A percentile compares a stretch with the other conserved stretches of the same genome.
phyloP scores from a whole-genome alignment of 1,284 basidiomycete genomes.

The Cronartium quercuum region DNA sequence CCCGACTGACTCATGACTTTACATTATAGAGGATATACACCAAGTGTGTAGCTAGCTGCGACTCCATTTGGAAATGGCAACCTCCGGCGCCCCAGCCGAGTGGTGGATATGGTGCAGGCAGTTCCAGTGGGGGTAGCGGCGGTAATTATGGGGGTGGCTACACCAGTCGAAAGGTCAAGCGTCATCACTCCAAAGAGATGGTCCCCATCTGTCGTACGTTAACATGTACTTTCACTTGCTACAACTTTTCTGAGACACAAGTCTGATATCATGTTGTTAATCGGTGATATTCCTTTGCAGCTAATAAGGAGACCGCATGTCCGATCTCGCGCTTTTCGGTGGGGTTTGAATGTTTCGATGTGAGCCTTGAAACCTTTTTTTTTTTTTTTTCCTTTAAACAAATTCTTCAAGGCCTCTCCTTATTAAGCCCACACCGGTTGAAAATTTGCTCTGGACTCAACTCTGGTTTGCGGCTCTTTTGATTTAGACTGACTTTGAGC shows the following conservation, averaged over 20 bases:
- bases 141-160: no score
- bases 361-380: background rate
- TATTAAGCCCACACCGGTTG: background rate
- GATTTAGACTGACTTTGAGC: slow-evolving; percentile 8
- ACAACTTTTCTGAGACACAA: no score
- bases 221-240: no score
- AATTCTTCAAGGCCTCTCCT: background rate
- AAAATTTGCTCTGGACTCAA: background rate
- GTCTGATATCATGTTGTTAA: background rate
- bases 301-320: slow-evolving; percentile 22
- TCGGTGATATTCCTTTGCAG: background rate
- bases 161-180: background rate
- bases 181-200: background rate
- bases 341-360: slow-evolving; percentile 36
- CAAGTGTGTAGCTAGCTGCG: slow-evolving; percentile 7
- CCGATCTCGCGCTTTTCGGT: slow-evolving; percentile 23
- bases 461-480: background rate
- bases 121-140: no score
- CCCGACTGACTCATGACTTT: background rate
- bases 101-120: background rate
- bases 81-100: slow-evolving; percentile 12
- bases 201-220: background rate
- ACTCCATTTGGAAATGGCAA: slow-evolving; percentile 24
- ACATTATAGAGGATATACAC: background rate
- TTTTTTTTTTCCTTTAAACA: background rate